phyloP scores from a whole-genome alignment of 2,329 filamentous ascomycete genomes.

The Chrysosporium queenslandicum region DNA sequence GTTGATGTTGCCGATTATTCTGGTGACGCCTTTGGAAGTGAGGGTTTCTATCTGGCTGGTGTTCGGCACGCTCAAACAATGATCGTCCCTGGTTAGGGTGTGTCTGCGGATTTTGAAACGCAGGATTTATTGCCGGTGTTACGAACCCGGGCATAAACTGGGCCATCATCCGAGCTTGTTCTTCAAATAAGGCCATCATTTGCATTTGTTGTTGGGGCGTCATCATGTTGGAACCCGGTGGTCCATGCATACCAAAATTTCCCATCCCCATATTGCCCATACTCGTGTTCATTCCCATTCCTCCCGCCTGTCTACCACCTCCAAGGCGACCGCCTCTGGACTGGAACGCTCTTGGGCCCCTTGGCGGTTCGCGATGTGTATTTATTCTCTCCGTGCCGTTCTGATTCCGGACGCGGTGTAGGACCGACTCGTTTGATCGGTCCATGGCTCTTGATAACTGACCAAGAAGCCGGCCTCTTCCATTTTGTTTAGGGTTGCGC shows the following conservation, averaged over 20 bases:
- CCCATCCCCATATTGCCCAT: constrained; percentile 19
- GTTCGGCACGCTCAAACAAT: constrained; percentile 62
- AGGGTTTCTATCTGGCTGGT: constrained; percentile 25
- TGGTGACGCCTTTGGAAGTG: constrained; percentile 10
- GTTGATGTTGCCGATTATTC: constrained; percentile 1
- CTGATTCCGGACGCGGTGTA: constrained; percentile 68
- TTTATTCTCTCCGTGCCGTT: constrained; percentile 71
- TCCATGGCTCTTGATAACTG: constrained; percentile 79
- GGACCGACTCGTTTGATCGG: constrained; percentile 59
- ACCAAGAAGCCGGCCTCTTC: constrained; percentile 71
- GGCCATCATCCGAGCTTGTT: constrained; percentile 78
- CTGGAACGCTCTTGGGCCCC: constrained; percentile 55
- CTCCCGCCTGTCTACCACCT: constrained; percentile 24
- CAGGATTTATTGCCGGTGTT: constrained; percentile 45
- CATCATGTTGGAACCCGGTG: constrained; percentile 44
- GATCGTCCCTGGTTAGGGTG: constrained; percentile 45
- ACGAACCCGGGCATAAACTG: constrained; percentile 53
- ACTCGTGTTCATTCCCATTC: constrained; percentile 27
- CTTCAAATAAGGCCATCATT: constrained; percentile 67
- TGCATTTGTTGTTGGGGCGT: constrained; percentile 61
- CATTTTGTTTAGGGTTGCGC: constrained; percentile 60
- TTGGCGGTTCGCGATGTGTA: constrained; percentile 62
- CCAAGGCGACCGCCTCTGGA: constrained; percentile 36
- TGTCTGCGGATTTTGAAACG: constrained; percentile 40
- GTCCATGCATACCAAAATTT: constrained; percentile 28